Conservation (phyloP, 1,284 basidiomycete genomes). For the Volvariella volvacea region DNA sequence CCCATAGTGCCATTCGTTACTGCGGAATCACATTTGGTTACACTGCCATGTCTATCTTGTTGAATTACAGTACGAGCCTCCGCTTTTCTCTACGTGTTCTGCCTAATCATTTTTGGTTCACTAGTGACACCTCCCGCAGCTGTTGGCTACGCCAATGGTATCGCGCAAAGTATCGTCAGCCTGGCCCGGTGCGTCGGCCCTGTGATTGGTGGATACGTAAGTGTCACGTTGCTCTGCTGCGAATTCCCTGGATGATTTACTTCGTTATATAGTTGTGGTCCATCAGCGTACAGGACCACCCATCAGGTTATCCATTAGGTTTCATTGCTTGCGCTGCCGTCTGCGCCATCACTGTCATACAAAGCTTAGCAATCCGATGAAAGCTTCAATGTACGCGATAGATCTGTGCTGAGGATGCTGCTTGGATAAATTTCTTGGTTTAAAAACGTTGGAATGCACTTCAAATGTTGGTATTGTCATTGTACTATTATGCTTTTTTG, state of each 20-base stretch:
- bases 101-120: conserved; percentile 1
- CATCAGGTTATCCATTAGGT: conserved; percentile 66
- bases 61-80: conserved; percentile 69
- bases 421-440: too few relatives aligned
- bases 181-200: conserved; percentile 75
- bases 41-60: conserved; percentile 69
- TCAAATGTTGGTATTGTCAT: too few relatives aligned
- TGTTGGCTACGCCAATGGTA: conserved; percentile 73
- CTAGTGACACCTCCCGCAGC: conserved; percentile 75
- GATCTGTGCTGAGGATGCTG: too few relatives aligned
- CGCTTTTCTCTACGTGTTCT: not conserved
- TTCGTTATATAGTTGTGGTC: conserved; percentile 60
- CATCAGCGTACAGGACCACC: conserved; percentile 57
- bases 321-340: conserved; percentile 60
- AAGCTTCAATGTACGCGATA: not conserved
- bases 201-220: conserved; percentile 69
- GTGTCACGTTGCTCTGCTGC: conserved; percentile 20
- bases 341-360: conserved; percentile 55
- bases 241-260: not conserved
- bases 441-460: too few relatives aligned
- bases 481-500: too few relatives aligned
- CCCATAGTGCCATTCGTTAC: conserved; percentile 61
- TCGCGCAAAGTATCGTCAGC: conserved; percentile 79
- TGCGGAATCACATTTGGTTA: conserved; percentile 75
- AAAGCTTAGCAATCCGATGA: conserved; percentile 71